Evolutionary conservation across 78 protist species (phyloP).

Genomic region (Speleostelium caveatum): DNA sequence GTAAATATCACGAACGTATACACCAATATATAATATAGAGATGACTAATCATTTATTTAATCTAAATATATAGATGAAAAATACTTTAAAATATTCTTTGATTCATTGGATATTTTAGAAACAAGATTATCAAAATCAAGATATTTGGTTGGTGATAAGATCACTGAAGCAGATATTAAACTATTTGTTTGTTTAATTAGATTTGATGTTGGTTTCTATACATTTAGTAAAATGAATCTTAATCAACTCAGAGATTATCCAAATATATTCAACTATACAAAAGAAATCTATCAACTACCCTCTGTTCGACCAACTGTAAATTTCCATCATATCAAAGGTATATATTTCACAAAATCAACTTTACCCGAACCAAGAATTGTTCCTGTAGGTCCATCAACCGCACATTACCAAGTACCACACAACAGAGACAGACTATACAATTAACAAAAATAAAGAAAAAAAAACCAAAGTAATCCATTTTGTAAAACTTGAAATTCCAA

Average conservation of each 20-base stretch:
- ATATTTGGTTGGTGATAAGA: constrained; percentile 71
- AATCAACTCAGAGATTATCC: constrained; percentile 84
- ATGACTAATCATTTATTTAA: background rate
- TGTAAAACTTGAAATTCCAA: too few species aligned
- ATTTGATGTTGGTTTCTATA: constrained; percentile 88
- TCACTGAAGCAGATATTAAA: constrained; percentile 94
- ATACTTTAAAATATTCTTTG: constrained; percentile 71
- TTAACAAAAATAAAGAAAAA: background rate
- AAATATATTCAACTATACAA: constrained; percentile 72
- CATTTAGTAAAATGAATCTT: constrained; percentile 83
- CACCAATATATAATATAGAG: background rate
- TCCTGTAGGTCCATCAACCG: background rate
- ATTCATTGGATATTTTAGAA: constrained; percentile 77
- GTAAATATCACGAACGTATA: background rate
- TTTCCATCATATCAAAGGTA: constrained; percentile 88
- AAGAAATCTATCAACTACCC: constrained; percentile 84
- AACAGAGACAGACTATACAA: background rate
- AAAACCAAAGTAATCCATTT: too few species aligned
- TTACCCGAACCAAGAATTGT: background rate
- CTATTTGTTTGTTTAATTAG: constrained; percentile 89
- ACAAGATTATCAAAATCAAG: constrained; percentile 48
- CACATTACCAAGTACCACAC: background rate
- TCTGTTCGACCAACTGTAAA: constrained; percentile 41
- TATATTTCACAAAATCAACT: constrained; percentile 83
- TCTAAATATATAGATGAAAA: constrained; percentile 32